A percentile compares a stretch with the other conserved stretches of the same genome.
These are phyloP conservation scores for Cephaloascus fragrans DNA, from an alignment of 805 yeast genomes.

Conservation along the genomic window DNA sequence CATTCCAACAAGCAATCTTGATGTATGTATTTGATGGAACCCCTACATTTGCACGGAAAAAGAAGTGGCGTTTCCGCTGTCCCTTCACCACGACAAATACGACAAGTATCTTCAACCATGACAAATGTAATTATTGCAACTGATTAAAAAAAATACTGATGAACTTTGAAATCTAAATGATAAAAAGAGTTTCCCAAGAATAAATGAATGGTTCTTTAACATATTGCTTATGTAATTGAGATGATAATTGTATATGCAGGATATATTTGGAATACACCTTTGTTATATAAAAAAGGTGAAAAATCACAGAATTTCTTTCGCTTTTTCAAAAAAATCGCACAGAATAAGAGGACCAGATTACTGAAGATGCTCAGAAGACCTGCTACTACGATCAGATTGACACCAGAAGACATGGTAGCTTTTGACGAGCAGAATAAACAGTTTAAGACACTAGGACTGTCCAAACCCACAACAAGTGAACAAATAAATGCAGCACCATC, in stretches of 20 bases:
- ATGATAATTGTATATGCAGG: too few relatives aligned
- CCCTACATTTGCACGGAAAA: constrained; percentile 91
- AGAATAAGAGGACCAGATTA: too few relatives aligned
- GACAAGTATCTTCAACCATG: constrained; percentile 50
- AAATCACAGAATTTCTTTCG: too few relatives aligned
- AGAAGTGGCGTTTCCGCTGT: constrained; percentile 67
- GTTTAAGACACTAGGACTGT: too few relatives aligned
- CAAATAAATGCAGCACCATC: background rate
- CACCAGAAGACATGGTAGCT: constrained; percentile 56
- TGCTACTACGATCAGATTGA: constrained; percentile 56
- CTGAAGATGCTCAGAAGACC: constrained; percentile 57
- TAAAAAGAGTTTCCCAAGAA: too few relatives aligned
- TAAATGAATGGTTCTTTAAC: too few relatives aligned
- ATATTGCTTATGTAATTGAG: too few relatives aligned
- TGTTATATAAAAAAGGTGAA: too few relatives aligned
- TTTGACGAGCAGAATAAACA: constrained; percentile 24
- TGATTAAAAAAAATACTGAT: too few relatives aligned
- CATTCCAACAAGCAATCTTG: constrained; percentile 87
- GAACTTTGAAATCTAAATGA: too few relatives aligned
- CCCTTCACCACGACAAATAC: constrained; percentile 93
- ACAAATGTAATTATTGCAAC: background rate
- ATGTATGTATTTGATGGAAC: constrained; percentile 88
- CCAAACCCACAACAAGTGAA: background rate
- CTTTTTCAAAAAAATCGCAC: too few relatives aligned
- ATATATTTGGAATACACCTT: too few relatives aligned